Evolutionary conservation across 2,329 filamentous ascomycete genomes (phyloP).

Genomic region (Pyrenochaeta sp.): DNA sequence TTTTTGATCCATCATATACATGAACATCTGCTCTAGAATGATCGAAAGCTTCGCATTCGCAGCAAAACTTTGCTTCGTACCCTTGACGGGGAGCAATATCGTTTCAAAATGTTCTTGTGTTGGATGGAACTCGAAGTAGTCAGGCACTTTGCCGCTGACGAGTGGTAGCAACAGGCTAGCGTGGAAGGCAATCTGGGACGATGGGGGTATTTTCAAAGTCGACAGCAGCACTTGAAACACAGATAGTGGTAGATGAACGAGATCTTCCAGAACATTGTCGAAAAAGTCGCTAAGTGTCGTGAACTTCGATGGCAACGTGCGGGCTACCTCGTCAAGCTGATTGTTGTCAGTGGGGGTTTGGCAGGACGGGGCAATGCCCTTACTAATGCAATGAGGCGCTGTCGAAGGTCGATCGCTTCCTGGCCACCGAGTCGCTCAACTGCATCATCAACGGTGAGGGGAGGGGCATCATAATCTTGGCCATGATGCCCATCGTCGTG

Average conservation of each 20-base stretch:
- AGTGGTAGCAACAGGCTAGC: slow-evolving; percentile 41
- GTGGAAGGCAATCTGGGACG: slow-evolving; percentile 58
- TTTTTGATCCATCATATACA: slow-evolving; percentile 37
- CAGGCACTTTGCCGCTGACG: slow-evolving; percentile 28
- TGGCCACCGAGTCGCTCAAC: slow-evolving; percentile 46
- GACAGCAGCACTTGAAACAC: slow-evolving; percentile 65
- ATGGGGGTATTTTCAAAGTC: slow-evolving; percentile 53
- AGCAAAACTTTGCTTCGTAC: slow-evolving; percentile 34
- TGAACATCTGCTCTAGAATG: slow-evolving; percentile 42
- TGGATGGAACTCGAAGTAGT: slow-evolving; percentile 33
- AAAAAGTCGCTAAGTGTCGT: slow-evolving; percentile 65
- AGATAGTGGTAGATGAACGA: slow-evolving; percentile 66
- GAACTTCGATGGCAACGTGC: slow-evolving; percentile 51
- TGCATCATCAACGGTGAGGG: slow-evolving; percentile 22
- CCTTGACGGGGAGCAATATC: slow-evolving; percentile 33
- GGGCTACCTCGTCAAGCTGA: slow-evolving; percentile 50
- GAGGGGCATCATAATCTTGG: background rate
- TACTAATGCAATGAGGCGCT: slow-evolving; percentile 68
- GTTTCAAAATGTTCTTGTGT: slow-evolving; percentile 38
- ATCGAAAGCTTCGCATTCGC: slow-evolving; percentile 46
- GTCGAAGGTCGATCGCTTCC: slow-evolving; percentile 67
- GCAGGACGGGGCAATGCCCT: slow-evolving; percentile 18
- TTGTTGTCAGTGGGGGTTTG: slow-evolving; percentile 20
- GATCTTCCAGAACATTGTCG: slow-evolving; percentile 63
- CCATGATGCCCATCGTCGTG: slow-evolving; percentile 11